Evolutionary conservation across 2,329 filamentous ascomycete species (phyloP).

Genomic region (Conoideocrella luteorostrata): DNA sequence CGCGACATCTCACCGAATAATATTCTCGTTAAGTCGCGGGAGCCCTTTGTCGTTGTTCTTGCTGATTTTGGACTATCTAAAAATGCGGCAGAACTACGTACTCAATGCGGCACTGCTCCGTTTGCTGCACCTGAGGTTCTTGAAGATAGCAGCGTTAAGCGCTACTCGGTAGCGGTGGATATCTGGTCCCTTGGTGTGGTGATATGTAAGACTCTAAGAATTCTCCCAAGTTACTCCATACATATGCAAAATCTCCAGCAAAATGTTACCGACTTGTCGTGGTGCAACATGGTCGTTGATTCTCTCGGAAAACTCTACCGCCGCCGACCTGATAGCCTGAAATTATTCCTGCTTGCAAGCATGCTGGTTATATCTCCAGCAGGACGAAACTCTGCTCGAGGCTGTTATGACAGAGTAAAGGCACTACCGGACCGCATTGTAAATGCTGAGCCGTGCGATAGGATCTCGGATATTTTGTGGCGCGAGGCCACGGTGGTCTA

Average conservation of each 20-base stretch:
- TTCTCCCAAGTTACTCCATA: constrained; percentile 5
- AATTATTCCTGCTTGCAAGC: constrained; percentile 3
- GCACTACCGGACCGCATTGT: constrained; percentile 4
- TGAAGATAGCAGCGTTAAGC: constrained; percentile 33
- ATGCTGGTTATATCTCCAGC: constrained; percentile 3
- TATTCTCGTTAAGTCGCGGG: constrained; percentile 62
- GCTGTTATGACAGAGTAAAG: neutral
- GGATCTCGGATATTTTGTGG: constrained; percentile 6
- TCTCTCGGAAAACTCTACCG: constrained; percentile 1
- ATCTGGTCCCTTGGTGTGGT: constrained; percentile 91
- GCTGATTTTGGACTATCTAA: constrained; percentile 90
- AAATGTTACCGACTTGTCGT: neutral
- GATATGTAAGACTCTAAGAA: constrained; percentile 4
- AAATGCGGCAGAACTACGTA: constrained; percentile 88
- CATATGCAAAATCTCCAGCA: neutral
- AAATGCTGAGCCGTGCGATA: neutral
- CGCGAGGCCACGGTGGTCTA: neutral
- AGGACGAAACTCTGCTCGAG: constrained; percentile 1
- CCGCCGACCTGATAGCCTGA: neutral
- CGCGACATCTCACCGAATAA: constrained; percentile 92
- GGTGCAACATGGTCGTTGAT: constrained; percentile 4
- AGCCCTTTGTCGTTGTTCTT: constrained; percentile 72
- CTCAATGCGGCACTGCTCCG: constrained; percentile 77
- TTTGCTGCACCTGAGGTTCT: constrained; percentile 84
- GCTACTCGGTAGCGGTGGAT: constrained; percentile 84